Percentiles rank a stretch among this genome's conserved stretches.
Conservation (phyloP, 495 filamentous ascomycete species). For the Penicillium bialowiezense region DNA sequence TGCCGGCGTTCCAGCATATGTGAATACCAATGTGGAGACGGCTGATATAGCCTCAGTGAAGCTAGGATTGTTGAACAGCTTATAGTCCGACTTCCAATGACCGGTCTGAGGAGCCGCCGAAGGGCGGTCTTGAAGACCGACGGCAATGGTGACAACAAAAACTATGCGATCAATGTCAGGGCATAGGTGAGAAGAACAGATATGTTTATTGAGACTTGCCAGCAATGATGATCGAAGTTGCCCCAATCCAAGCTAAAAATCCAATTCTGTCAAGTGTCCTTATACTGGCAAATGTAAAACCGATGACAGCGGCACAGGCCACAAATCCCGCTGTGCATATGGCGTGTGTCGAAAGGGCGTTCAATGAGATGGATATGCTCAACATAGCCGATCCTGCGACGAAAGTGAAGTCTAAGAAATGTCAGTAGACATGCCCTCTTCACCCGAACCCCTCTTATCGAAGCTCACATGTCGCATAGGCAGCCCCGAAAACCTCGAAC, state of each 20-base stretch:
- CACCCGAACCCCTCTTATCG: too few relatives aligned
- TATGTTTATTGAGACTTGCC: neutral
- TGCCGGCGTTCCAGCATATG: slow-evolving; percentile 53
- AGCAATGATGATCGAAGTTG: slow-evolving; percentile 18
- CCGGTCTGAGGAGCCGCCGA: neutral
- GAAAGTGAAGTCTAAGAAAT: neutral
- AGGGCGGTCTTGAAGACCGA: slow-evolving; percentile 8
- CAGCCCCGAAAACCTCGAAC: neutral
- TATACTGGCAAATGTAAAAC: neutral
- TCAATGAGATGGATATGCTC: slow-evolving; percentile 63
- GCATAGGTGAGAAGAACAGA: too few relatives aligned
- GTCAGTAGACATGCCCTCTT: too few relatives aligned
- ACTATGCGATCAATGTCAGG: too few relatives aligned
- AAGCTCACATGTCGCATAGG: neutral
- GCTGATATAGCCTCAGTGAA: slow-evolving; percentile 46
- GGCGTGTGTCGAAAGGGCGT: slow-evolving; percentile 53
- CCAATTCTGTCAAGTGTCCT: slow-evolving; percentile 4
- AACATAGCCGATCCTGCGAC: slow-evolving; percentile 40
- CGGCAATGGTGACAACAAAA: too few relatives aligned
- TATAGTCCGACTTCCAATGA: neutral
- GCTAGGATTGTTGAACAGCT: slow-evolving; percentile 7
- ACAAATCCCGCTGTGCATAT: slow-evolving; percentile 48
- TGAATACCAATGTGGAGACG: slow-evolving; percentile 63
- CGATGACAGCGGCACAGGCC: slow-evolving; percentile 15
- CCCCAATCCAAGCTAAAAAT: slow-evolving; percentile 13